Base-by-base conservation (phyloP, 805 yeast genomes). In the Zygosaccharomyces bisporus region DNA sequence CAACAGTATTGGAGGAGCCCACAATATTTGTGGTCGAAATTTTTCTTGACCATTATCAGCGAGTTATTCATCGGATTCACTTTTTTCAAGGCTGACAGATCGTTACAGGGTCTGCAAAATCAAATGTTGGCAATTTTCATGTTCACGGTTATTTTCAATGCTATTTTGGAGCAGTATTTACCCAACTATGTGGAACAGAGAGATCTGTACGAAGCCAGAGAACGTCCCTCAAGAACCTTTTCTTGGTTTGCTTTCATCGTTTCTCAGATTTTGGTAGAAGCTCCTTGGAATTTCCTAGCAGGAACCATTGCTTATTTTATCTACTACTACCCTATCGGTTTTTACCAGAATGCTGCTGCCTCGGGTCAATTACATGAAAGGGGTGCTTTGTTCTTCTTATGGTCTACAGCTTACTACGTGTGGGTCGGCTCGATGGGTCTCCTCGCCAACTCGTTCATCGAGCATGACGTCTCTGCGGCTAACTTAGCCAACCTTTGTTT, bases 91-190 rank as follows among this genome's bases (percentile, higher is more conserved):
- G 85, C 91, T 19, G 70, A 71, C 45, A 73, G 70, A 14, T 72
- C 87, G 2, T 58, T 75, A 34, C 91, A 79, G 66, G 81, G 86
- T 59, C 62, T 86, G 56, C 95, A 87, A 64, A 86, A 86, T 65
- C 93, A 83, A 69, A 80, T 85, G 88, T 78, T 83, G 55, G 72
- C 88, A 2, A 58, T 83, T 34, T 86, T 85, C 69, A 81, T 84
- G 87, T 75, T 79, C 56, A 60, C 78, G 34, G 72, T 77, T 53
- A 68, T 75, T 41, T 72, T 79, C 65, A 72, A 73, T 51, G 79
- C 84, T 19, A 56, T 80, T 54, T 58, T 79, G 40, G 77, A 80
- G 51, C 89, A 83, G 61, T 72, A 77, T 67, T 64, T 81, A 51
- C 88, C 88, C 14, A 61, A 75, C 44, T 85, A 70, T 60, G 76